phyloP scores from a whole-genome alignment of 2,329 filamentous ascomycete genomes.

The Colletotrichum orchidophilum region DNA sequence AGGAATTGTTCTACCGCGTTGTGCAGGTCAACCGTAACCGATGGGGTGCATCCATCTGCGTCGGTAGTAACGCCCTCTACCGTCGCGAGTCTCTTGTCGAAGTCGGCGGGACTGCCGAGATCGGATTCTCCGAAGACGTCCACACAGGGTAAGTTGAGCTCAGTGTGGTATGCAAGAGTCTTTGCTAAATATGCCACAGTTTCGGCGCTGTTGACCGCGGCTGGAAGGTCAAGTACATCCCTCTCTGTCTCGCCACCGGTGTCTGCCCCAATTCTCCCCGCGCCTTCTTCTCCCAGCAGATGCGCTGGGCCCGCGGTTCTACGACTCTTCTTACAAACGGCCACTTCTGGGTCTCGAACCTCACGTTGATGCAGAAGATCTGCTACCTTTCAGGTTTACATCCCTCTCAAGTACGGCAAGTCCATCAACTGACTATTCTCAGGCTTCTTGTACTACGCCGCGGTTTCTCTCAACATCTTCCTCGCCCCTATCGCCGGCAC shows the following conservation, averaged over 20 bases:
- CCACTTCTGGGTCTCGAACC: slow-evolving; percentile 50
- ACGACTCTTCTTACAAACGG: slow-evolving; percentile 51
- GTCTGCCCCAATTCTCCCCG: slow-evolving; percentile 53
- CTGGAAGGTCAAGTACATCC: slow-evolving; percentile 53
- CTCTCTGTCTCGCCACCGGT: slow-evolving; percentile 52
- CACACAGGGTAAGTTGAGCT: slow-evolving; percentile 47
- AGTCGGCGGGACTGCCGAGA: slow-evolving; percentile 52
- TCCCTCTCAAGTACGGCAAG: fast-evolving
- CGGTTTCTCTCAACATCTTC: slow-evolving; percentile 51
- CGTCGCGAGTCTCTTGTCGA: slow-evolving; percentile 49
- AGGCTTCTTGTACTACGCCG: slow-evolving; percentile 51
- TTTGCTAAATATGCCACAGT: slow-evolving; percentile 22
- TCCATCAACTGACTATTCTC: neutral
- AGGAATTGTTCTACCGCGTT: slow-evolving; percentile 54
- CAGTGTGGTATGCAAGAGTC: neutral
- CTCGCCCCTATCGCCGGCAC: slow-evolving; percentile 51
- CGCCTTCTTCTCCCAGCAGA: slow-evolving; percentile 54
- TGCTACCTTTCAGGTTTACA: slow-evolving; percentile 49
- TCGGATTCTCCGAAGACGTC: slow-evolving; percentile 55
- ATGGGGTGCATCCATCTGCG: slow-evolving; percentile 53
- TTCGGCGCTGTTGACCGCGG: slow-evolving; percentile 52
- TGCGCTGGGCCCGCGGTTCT: slow-evolving; percentile 53
- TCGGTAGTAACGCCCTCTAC: slow-evolving; percentile 53
- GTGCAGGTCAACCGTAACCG: slow-evolving; percentile 51
- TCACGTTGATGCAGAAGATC: slow-evolving; percentile 50